phyloP scores from a whole-genome alignment of 257 asterid species.

The Asclepias syriaca region DNA sequence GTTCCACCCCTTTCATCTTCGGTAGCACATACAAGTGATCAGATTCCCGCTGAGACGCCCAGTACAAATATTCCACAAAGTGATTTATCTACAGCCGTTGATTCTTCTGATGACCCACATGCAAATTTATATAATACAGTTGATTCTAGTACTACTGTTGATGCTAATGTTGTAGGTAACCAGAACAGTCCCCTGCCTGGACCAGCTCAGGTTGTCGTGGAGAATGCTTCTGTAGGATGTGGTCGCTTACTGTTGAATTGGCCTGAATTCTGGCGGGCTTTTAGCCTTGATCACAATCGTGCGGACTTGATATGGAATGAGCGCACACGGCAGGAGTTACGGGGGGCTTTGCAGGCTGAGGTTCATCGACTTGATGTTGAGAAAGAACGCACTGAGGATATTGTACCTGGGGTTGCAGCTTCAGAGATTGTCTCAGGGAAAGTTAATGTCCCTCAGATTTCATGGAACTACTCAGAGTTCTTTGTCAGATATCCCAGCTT shows the following conservation, averaged over 20 bases:
- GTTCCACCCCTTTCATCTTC: constrained; percentile 37
- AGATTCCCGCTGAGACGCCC: constrained; percentile 32
- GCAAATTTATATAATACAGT: constrained; percentile 31
- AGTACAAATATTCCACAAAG: constrained; percentile 37
- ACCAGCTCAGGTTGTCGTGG: constrained; percentile 96
- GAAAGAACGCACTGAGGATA: constrained; percentile 94
- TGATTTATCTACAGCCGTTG: constrained; percentile 37
- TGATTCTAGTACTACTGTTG: constrained; percentile 35
- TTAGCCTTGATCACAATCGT: constrained; percentile 91
- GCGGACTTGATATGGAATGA: constrained; percentile 99
- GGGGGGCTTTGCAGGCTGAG: constrained; percentile 94
- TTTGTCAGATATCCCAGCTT: constrained; percentile 89
- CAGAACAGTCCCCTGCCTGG: constrained; percentile 62
- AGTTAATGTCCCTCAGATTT: constrained; percentile 71
- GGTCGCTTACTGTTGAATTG: constrained; percentile 94
- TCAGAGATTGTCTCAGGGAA: constrained; percentile 49
- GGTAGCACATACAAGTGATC: constrained; percentile 38
- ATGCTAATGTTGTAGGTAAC: constrained; percentile 41
- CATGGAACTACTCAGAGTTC: constrained; percentile 96
- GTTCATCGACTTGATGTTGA: constrained; percentile 93
- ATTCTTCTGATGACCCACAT: constrained; percentile 40
- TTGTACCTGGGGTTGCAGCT: constrained; percentile 74
- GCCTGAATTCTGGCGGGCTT: constrained; percentile 97
- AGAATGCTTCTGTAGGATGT: constrained; percentile 86
- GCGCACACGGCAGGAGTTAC: constrained; percentile 93